Base-by-base conservation (phyloP, 495 filamentous ascomycete genomes). In the Penicillium angulare region DNA sequence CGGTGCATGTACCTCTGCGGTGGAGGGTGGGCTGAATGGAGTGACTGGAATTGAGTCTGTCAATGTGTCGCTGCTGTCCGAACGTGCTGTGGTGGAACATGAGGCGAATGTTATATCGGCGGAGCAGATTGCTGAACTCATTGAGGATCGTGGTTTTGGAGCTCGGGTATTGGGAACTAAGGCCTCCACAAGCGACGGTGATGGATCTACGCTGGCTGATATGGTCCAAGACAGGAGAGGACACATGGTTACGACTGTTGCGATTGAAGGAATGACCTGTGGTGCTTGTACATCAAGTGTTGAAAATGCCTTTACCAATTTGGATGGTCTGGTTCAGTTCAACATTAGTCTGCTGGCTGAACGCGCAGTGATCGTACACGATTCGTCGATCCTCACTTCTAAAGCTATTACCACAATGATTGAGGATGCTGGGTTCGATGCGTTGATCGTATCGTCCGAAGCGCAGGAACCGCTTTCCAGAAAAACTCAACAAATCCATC, bases 251-350 rank as follows among this genome's bases (percentile, higher is more conserved):
- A 97, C 92, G 0, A 96, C 90, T 0, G 78, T 98, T 15, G 82
- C 85, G 3, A 81, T 98, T 20, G 88, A 87, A 57, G 93, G 93
- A 23, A 97, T 98, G 93, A 97, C 92, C 4, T 98, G 92, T 60
- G 92, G 92, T 17, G 90, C 92, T 21, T 98, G 93, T 65, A 97
- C 92, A 6, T 88, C 91, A 9, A 92, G 93, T 34, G 81, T 97
- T 16, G 86, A 96, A 66, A 81, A 82, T 43, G 90, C 87, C 2
- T 95, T 97, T 61, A 80, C 84, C 48, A 83, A 83, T 50, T 73
- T 92, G 13, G 72, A 84, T 2, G 95, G 92, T 1, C 67, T 98
- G 12, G 77, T 84, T 33, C 86, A 89, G 61, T 96, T 97, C 72
- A 93, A 91, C 62, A 90, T 98, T 66, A 96, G 91, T 53, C 69